Conservation (phyloP, 768 basidiomycete genomes). For the Artomyces pyxidatus region DNA sequence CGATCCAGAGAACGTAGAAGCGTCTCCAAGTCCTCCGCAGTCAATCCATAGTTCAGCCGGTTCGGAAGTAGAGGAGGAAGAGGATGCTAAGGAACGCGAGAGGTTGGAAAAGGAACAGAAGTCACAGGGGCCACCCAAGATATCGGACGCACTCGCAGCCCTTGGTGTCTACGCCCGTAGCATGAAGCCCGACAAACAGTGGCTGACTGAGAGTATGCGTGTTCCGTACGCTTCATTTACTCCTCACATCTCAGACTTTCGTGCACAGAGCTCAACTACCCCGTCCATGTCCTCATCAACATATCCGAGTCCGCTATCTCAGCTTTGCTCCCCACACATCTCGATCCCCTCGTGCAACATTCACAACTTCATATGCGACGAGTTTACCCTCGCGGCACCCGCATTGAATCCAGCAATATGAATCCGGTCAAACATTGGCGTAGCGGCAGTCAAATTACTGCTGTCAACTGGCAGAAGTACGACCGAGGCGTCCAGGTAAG, state of each 20-base stretch:
- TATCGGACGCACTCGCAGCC: constrained; percentile 44
- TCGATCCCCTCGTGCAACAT: constrained; percentile 33
- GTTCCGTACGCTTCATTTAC: background rate
- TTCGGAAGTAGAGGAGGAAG: background rate
- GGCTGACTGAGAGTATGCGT: constrained; percentile 35
- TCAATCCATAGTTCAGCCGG: background rate
- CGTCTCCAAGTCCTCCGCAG: constrained; percentile 4
- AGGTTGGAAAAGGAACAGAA: constrained; percentile 13
- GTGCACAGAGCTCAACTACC: constrained; percentile 30
- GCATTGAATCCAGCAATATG: constrained; percentile 48
- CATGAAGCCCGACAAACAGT: constrained; percentile 48
- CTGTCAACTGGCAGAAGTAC: constrained; percentile 58
- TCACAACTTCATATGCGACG: constrained; percentile 39
- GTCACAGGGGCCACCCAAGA: constrained; percentile 20
- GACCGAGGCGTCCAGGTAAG: constrained; percentile 39
- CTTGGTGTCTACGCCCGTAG: constrained; percentile 56
- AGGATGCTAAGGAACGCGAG: constrained; percentile 14
- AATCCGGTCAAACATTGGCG: constrained; percentile 47
- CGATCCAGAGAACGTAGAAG: background rate
- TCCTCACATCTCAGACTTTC: background rate
- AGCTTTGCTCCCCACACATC: constrained; percentile 31
- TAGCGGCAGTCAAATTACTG: constrained; percentile 47
- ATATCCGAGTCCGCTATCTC: constrained; percentile 45
- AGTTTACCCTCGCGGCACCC: constrained; percentile 50
- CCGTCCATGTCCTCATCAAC: constrained; percentile 47